Evolutionary conservation across 1,284 basidiomycete genomes (phyloP), one percentile per base, ranked within the genome.

Genomic region (Fistulinella staudtii): DNA sequence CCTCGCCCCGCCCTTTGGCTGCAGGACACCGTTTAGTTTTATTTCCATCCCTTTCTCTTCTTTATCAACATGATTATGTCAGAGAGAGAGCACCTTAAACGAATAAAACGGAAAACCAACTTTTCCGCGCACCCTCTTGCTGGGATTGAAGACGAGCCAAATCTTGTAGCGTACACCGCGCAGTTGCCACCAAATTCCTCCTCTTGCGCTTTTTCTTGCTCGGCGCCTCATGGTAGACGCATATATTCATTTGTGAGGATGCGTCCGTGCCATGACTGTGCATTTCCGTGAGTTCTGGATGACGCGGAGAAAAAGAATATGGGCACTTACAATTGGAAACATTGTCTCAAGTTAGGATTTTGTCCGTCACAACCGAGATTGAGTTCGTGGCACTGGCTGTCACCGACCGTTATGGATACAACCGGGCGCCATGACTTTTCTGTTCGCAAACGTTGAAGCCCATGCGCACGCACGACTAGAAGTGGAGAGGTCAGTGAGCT

Each of bases 291-390:
- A 53, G n/a, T 21, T 18, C 18, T 17, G 13, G 28, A 8, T 10
- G n/a, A 23, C 13, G 21, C 21, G 5, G 13, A 33, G 31, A 6
- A 5, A n/a, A 3, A 22, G 22, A 5, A 8, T 35, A 14, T 3
- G 11, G 8, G n/a, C 3, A 29, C 47, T 46, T 55, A 83, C 83
- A 85, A 66, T 17, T 63, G 50, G 46, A 80, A 72, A 0, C 61
- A 62, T 1, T 72, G 65, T 51, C 77, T 82, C 39, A 78, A 63
- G 55, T 85, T 85, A 0, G 80, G 74, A 48, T 81, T 83, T 54
- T 85, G 82, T 0, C 84, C 82, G 43, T 86, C 82, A 18, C 67
- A 68, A 0, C 83, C 84, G 3, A 86, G 74, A 13, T 69, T 60
- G 13, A 76, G 67, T 52, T 85, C 83, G 48, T 77, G 72, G 2